These are phyloP conservation scores for Mycena vulgaris DNA, from an alignment of 768 basidiomycete species.

Conservation along the genomic window DNA sequence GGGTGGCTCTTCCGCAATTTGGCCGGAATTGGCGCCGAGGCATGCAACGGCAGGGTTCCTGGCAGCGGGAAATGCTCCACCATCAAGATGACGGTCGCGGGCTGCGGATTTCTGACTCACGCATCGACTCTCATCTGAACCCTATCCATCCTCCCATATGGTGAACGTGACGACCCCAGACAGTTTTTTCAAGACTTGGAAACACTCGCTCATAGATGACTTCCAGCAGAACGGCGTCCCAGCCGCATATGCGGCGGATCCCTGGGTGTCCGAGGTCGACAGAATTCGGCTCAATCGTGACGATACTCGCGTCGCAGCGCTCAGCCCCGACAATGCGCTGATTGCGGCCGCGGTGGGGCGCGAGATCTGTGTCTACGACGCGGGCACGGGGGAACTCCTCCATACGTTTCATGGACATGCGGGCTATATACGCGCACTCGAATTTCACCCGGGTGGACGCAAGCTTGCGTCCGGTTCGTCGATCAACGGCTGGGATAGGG, in stretches of 20 bases:
- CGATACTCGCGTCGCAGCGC: neutral
- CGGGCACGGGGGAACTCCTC: neutral
- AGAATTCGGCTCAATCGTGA: neutral
- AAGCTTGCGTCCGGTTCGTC: neutral
- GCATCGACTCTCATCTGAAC: no score
- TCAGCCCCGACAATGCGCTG: neutral
- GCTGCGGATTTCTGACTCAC: no score
- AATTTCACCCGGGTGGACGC: no score
- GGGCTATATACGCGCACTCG: neutral
- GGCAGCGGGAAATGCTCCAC: no score
- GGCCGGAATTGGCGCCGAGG: no score
- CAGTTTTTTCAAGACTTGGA: neutral
- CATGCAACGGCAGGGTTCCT: no score
- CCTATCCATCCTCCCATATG: no score
- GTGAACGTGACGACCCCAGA: no score
- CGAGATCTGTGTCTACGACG: constrained; percentile 15
- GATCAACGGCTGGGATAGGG: no score
- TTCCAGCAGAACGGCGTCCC: constrained; percentile 8
- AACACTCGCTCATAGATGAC: neutral
- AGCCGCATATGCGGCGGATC: neutral
- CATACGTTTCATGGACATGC: constrained; percentile 1
- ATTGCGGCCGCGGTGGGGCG: neutral
- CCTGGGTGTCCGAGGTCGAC: constrained; percentile 1
- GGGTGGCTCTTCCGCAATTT: no score
- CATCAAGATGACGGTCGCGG: no score